phyloP scores from a whole-genome alignment of 768 basidiomycete species.

The Panaeolus cyanescens region DNA sequence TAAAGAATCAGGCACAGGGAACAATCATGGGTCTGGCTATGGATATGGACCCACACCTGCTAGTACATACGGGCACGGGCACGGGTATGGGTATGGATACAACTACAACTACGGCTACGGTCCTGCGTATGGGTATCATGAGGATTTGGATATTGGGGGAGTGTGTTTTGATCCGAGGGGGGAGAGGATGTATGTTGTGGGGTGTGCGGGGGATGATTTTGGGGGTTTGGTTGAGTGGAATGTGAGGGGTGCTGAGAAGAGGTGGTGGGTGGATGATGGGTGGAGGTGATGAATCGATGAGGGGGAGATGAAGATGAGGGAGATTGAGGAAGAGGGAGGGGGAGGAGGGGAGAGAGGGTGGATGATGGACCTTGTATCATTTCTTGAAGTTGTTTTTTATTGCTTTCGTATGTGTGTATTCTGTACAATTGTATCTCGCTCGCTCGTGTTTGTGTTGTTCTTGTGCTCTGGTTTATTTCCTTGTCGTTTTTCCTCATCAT shows the following conservation, averaged over 20 bases:
- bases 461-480: too few species aligned
- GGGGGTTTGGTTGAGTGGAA: constrained; percentile 71
- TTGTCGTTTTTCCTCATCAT: too few species aligned
- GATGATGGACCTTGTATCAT: too few species aligned
- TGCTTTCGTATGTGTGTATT: too few species aligned
- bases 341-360: too few species aligned
- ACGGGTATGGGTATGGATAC: not conserved
- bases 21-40: too few species aligned
- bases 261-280: constrained; percentile 64
- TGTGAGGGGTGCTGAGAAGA: constrained; percentile 68
- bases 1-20: not conserved
- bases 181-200: constrained; percentile 32
- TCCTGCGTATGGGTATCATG: constrained; percentile 11
- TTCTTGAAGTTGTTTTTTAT: too few species aligned
- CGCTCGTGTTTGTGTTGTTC: too few species aligned
- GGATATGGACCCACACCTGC: not conserved
- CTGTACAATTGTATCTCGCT: too few species aligned
- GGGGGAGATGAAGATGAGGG: not conserved
- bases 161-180: constrained; percentile 33
- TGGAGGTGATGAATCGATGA: constrained; percentile 47
- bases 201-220: constrained; percentile 8
- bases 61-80: not conserved
- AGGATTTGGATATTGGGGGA: constrained; percentile 31
- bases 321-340: too few species aligned
- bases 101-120: not conserved